Base-by-base conservation (phyloP, 148 eudicot genomes). In the Fagopyrum esculentum region DNA sequence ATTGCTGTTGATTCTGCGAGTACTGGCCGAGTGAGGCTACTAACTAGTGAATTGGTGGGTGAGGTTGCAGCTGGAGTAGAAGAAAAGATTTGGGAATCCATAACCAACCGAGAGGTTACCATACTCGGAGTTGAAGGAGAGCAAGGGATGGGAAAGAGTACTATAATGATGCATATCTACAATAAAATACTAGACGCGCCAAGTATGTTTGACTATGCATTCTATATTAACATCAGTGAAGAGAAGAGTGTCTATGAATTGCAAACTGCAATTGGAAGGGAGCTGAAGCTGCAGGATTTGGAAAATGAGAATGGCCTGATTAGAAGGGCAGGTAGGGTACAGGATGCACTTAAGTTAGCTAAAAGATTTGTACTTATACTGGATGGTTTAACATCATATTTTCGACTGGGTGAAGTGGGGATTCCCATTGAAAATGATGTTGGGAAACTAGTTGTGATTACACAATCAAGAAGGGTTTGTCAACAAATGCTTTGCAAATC, bases 101-200 rank as follows among this genome's bases (percentile, higher is more conserved):
- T 60, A 17, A 60, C 7, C 8, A 60, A 11, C 22, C 26, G 2
- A 57, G 9, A n/a, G 26, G 66, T 60, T 2, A 26, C 35, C 3
- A 60, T 5, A 22, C 9, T 60, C 26, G 66, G 66, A 60, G 40
- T 60, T 19, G 66, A 60, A 26, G 66, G 66, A 19, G 40, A 11
- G 40, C 66, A 9, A 60, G 40, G 66, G 40, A 19, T 19, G 30
- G 64, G 64, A 59, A 59, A 59, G 64, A 59, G 64, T 59, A 59
- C 64, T 59, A 19, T 9, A 6, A 59, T 59, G 64, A 59, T 59
- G 64, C 64, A 19, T 19, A n/a, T 59, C 7, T 22, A 59, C 64
- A 22, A 22, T 22, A 22, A 22, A 22, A 22, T 22, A 22, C 26
- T 22, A 22, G 26, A 35, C 40, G 40, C 40, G 40, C 40, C 2